Evolutionary conservation across 495 filamentous ascomycete genomes (phyloP).

Genomic region (Tetracladium marchalianum): DNA sequence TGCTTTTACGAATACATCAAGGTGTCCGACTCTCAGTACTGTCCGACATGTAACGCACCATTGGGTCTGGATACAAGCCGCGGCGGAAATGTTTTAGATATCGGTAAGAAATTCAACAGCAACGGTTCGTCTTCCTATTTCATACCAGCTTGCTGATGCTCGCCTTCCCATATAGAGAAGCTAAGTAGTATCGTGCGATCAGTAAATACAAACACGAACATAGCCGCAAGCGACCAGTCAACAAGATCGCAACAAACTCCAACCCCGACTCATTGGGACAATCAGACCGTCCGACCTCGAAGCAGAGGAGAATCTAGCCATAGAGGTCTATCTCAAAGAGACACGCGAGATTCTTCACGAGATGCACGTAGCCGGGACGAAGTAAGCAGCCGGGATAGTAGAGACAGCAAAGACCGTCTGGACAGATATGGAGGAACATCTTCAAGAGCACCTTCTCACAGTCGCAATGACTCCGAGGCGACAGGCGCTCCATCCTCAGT

Average conservation of each 20-base stretch:
- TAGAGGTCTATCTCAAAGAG: slow-evolving; percentile 8
- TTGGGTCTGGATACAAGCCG: slow-evolving; percentile 89
- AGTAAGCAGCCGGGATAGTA: slow-evolving; percentile 27
- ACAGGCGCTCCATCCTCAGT: slow-evolving; percentile 64
- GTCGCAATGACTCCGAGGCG: slow-evolving; percentile 58
- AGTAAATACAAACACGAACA: slow-evolving; percentile 23
- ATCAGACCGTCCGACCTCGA: slow-evolving; percentile 34
- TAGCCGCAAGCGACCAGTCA: slow-evolving; percentile 47
- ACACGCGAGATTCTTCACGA: slow-evolving; percentile 30
- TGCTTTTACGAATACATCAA: slow-evolving; percentile 99
- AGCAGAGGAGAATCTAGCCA: slow-evolving; percentile 32
- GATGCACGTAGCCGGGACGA: slow-evolving; percentile 39
- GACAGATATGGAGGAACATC: slow-evolving; percentile 46
- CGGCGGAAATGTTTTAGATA: slow-evolving; percentile 88
- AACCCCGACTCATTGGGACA: slow-evolving; percentile 39
- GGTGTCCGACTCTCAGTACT: slow-evolving; percentile 90
- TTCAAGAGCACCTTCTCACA: slow-evolving; percentile 40
- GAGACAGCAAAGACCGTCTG: slow-evolving; percentile 44
- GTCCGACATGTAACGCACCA: slow-evolving; percentile 89
- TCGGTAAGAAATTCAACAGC: slow-evolving; percentile 54
- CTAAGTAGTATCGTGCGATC: slow-evolving; percentile 90
- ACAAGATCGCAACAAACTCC: slow-evolving; percentile 38
- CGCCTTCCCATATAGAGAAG: slow-evolving; percentile 55
- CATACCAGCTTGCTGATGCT: slow-evolving; percentile 7
- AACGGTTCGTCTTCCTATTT: slow-evolving; percentile 6